phyloP scores from a whole-genome alignment of 192 early-diverging fungal species.

The Backusella westeae region DNA sequence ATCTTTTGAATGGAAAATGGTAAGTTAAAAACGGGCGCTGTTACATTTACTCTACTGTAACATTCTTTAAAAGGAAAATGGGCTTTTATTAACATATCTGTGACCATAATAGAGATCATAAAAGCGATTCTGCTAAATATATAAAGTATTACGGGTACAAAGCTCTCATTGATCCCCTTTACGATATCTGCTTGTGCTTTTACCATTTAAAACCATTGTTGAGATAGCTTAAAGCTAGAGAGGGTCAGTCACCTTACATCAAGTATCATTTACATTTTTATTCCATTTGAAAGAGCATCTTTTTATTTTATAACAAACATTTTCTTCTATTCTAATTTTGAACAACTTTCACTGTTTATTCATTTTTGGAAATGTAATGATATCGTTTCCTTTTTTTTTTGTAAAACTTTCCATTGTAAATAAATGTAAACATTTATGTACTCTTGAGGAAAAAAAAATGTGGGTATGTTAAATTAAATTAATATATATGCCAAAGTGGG shows the following conservation, averaged over 20 bases:
- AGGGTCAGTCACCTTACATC: neutral
- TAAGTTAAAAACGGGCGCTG: too few relatives aligned
- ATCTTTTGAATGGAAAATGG: neutral
- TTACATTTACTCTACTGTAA: too few relatives aligned
- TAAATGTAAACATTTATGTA: neutral
- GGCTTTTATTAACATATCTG: neutral
- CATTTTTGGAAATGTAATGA: neutral
- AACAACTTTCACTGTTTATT: neutral
- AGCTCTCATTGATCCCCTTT: too few relatives aligned
- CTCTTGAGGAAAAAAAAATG: neutral
- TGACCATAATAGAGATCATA: neutral
- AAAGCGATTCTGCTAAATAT: too few relatives aligned
- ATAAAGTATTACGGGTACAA: too few relatives aligned
- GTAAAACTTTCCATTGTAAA: neutral
- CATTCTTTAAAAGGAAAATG: neutral
- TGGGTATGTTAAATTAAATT: neutral
- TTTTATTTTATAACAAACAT: neutral
- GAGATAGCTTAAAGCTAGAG: too few relatives aligned
- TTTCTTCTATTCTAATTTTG: neutral
- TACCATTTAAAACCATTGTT: too few relatives aligned
- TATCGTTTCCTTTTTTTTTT: neutral
- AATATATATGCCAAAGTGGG: neutral
- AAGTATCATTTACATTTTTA: neutral
- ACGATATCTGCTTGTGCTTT: too few relatives aligned
- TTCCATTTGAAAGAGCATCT: neutral